Base-by-base conservation (phyloP, 148 eudicot genomes). In the Diospyros lotus region DNA sequence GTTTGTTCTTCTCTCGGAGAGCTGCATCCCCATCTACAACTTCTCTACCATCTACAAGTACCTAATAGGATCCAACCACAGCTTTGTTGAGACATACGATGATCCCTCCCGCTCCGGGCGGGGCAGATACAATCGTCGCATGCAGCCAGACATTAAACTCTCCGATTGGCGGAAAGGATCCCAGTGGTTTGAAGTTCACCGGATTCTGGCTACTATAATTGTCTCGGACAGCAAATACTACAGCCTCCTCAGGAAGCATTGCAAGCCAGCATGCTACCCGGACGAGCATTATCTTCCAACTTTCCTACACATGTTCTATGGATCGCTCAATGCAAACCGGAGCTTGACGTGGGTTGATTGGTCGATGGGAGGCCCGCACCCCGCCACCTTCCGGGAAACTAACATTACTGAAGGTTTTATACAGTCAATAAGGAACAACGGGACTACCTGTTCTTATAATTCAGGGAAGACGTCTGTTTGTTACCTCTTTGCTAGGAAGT, bases 401-500 rank as follows among this genome's bases (percentile, higher is more conserved):
- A 82, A 91, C 68, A 84, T 91, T 41, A 89, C 93, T 8, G 90
- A 78, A 68, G 66, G 75, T 13, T 89, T 87, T 45, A 82, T 91
- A 44, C 81, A 83, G 70, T 80, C 77, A 5, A 77, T 91, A 64
- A 89, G 96, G 71, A 84, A 83, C 63, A 89, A 87, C 65, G 91
- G 91, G 69, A 86, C 89, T 17, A 65, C 51, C 39, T 91, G 96
- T 79, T 73, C 75, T 13, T 91, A 91, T 78, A 89, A 89, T 52
- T 73, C 69, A 0, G 75, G 53, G 40, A 80, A 63, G 54, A 88
- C 91, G 12, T 40, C 75, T 6, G 11, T 84, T 14, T 92, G 97
- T 75, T 80, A 85, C 75, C 87, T 92, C 17, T 92, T 92, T 83
- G 97, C 97, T 69, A 86, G 97, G 12, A 92, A 92, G 78, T 92